Evolutionary conservation across 164 flowering plant genomes (phyloP).

Genomic region (Dillenia suffruticosa): DNA sequence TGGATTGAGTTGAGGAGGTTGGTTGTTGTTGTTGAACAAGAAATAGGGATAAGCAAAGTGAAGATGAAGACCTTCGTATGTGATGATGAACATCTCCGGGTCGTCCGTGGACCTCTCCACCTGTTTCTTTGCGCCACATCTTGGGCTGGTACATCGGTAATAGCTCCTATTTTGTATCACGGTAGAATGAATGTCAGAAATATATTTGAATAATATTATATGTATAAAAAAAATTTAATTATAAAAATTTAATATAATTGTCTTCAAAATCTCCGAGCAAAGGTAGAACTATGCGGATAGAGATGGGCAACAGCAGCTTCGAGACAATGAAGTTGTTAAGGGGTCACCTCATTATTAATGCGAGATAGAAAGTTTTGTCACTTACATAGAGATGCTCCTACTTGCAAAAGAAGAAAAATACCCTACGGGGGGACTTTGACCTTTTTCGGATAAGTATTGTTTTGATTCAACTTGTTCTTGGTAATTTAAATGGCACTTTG

Average conservation of each 20-base stretch:
- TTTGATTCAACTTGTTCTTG: too few species aligned
- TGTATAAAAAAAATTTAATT: too few species aligned
- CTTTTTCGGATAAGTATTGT: too few species aligned
- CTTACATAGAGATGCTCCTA: too few species aligned
- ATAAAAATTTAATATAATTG: too few species aligned
- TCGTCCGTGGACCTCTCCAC: constrained; percentile 78
- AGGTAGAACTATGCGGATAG: neutral
- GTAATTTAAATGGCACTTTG: too few species aligned
- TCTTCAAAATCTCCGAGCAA: too few species aligned
- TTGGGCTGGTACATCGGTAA: constrained; percentile 87
- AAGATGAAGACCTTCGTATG: constrained; percentile 95
- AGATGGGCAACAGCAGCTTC: neutral
- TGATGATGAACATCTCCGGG: constrained; percentile 67
- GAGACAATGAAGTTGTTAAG: constrained; percentile 1
- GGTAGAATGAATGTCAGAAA: neutral
- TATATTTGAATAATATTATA: too few species aligned
- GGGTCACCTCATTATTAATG: neutral
- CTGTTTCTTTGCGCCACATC: constrained; percentile 90
- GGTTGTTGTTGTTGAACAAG: constrained; percentile 4
- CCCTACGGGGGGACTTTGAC: too few species aligned
- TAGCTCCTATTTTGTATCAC: constrained; percentile 57
- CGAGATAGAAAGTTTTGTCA: too few species aligned
- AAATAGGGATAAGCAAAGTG: constrained; percentile 71
- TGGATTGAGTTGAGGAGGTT: constrained; percentile 4
- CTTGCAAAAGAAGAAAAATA: too few species aligned